phyloP scores from a whole-genome alignment of 164 flowering plant genomes.

The Tetrastigma voinierianum region DNA sequence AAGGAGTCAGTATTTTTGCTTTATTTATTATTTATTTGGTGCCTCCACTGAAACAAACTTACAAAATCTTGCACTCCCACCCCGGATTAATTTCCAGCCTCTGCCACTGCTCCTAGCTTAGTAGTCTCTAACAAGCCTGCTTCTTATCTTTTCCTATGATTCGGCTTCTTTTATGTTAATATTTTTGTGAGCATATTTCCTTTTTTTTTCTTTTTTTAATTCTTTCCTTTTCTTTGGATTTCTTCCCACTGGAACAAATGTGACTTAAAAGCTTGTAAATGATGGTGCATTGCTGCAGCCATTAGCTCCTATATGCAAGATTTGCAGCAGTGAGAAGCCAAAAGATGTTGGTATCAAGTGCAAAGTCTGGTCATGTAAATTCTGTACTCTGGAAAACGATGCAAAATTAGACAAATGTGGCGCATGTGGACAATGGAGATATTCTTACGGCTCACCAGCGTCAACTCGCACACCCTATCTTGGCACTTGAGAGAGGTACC shows the following conservation, averaged over 20 bases:
- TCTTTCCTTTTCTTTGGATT: not conserved
- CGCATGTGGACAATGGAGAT: slow-evolving; percentile 93
- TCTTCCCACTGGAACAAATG: not conserved
- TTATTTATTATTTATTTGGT: too few relatives aligned
- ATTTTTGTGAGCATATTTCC: too few relatives aligned
- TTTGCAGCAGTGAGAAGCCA: slow-evolving; percentile 59
- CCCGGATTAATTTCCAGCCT: too few relatives aligned
- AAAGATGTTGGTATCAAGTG: slow-evolving; percentile 42
- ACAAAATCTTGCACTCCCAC: too few relatives aligned
- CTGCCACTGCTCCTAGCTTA: too few relatives aligned
- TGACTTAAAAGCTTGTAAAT: too few relatives aligned
- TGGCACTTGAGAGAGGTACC: slow-evolving; percentile 54
- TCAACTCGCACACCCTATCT: slow-evolving; percentile 45
- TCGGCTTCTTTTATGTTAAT: too few relatives aligned
- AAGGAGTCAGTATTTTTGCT: too few relatives aligned
- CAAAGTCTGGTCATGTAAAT: slow-evolving; percentile 77
- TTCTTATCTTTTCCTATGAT: too few relatives aligned
- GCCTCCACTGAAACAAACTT: too few relatives aligned
- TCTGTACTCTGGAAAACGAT: slow-evolving; percentile 80
- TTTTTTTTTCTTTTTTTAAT: too few relatives aligned
- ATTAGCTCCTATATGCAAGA: slow-evolving; percentile 62
- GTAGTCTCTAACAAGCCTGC: too few relatives aligned
- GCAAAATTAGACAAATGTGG: slow-evolving; percentile 64
- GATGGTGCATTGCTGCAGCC: slow-evolving; percentile 43
- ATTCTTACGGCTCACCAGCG: slow-evolving; percentile 73